Conservation (phyloP, 2,329 filamentous ascomycete genomes). For the Rhynchosporium graminicola region DNA sequence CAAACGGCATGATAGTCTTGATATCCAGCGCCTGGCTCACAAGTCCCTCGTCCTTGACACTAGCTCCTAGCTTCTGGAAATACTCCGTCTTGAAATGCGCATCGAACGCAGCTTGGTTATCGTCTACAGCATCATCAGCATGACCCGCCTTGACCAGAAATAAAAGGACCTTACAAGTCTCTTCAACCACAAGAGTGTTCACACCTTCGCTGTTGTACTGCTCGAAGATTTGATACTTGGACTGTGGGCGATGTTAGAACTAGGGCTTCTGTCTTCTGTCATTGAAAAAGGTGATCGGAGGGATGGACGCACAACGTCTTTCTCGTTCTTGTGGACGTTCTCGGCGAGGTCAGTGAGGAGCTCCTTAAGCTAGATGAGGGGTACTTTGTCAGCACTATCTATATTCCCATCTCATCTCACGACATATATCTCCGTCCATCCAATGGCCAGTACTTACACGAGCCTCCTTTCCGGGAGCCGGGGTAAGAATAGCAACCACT, state of each 20-base stretch:
- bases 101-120: constrained; percentile 23
- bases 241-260: constrained; percentile 8
- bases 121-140: constrained; percentile 16
- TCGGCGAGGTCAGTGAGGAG: constrained; percentile 22
- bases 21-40: constrained; percentile 27
- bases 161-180: constrained; percentile 23
- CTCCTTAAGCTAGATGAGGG: constrained; percentile 18
- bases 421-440: not conserved
- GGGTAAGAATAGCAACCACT: constrained; percentile 26
- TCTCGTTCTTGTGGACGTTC: constrained; percentile 25
- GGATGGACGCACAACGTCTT: constrained; percentile 17
- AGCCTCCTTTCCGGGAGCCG: constrained; percentile 29
- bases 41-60: constrained; percentile 20
- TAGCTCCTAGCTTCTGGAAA: constrained; percentile 20
- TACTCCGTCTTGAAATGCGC: constrained; percentile 27
- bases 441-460: constrained; percentile 23
- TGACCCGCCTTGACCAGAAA: not conserved
- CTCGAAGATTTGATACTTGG: constrained; percentile 28
- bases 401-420: not conserved
- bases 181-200: constrained; percentile 27
- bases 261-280: not conserved
- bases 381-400: constrained; percentile 4
- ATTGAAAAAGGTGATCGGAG: not conserved
- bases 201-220: constrained; percentile 22
- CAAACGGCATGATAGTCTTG: constrained; percentile 30